A percentile compares a stretch with the other conserved stretches of the same genome.
These are phyloP conservation scores for Phaeosphaeriaceae sp. DNA, from an alignment of 2,329 filamentous ascomycete species.

Conservation along the genomic window DNA sequence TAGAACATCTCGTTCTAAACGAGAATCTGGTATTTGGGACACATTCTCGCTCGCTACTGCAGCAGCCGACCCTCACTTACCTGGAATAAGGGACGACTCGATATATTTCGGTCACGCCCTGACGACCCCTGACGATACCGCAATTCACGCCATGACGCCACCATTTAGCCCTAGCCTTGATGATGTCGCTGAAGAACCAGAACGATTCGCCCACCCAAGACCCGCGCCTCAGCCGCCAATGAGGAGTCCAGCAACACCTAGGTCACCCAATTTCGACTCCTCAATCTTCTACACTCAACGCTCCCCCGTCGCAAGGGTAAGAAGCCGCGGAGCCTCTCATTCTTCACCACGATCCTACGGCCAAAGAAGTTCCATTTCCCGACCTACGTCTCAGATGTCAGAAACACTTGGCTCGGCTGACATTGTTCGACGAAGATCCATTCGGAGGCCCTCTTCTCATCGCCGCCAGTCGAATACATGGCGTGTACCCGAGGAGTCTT, in stretches of 20 bases:
- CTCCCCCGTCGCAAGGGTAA: slow-evolving; percentile 24
- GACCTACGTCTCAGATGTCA: slow-evolving; percentile 50
- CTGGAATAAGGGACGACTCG: slow-evolving; percentile 39
- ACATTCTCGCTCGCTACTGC: slow-evolving; percentile 29
- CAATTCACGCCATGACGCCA: slow-evolving; percentile 47
- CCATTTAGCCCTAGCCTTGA: slow-evolving; percentile 50
- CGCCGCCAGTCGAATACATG: slow-evolving; percentile 43
- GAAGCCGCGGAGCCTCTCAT: slow-evolving; percentile 29
- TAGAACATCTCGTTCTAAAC: slow-evolving; percentile 24
- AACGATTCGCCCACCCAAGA: slow-evolving; percentile 41
- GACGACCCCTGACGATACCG: slow-evolving; percentile 51
- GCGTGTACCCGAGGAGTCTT: slow-evolving; percentile 53
- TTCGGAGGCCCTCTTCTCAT: slow-evolving; percentile 25
- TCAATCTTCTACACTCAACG: slow-evolving; percentile 36
- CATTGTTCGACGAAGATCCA: slow-evolving; percentile 32
- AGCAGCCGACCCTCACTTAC: slow-evolving; percentile 17
- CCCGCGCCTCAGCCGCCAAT: slow-evolving; percentile 42
- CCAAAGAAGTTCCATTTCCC: slow-evolving; percentile 29
- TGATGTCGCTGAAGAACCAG: slow-evolving; percentile 47
- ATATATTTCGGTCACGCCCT: slow-evolving; percentile 48
- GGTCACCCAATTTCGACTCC: slow-evolving; percentile 34
- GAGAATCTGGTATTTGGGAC: slow-evolving; percentile 45
- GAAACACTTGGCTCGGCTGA: slow-evolving; percentile 54
- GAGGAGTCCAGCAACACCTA: slow-evolving; percentile 32
- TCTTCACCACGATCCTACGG: slow-evolving; percentile 31